Conservation (phyloP, 2,329 filamentous ascomycete genomes). For the Fusarium sp. region DNA sequence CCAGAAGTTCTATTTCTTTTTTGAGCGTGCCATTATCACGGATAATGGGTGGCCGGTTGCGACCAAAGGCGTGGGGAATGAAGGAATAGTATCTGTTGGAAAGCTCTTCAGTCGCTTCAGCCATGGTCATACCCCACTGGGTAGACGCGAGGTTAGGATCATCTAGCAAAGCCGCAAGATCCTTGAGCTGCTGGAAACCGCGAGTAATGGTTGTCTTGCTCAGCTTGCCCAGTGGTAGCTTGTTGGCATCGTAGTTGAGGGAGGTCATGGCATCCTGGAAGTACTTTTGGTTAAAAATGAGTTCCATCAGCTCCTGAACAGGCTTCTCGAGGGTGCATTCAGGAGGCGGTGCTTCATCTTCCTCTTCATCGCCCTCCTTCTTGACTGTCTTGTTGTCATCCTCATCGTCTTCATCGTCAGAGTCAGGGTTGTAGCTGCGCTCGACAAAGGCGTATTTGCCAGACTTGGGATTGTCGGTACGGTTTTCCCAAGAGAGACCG, state of each 20-base stretch:
- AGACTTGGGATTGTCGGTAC: conserved; percentile 69
- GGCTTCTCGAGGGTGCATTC: conserved; percentile 72
- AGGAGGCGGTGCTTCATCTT: conserved; percentile 54
- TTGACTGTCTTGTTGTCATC: conserved; percentile 51
- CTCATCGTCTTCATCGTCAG: conserved; percentile 67
- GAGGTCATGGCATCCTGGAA: conserved; percentile 77
- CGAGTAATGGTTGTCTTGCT: conserved; percentile 82
- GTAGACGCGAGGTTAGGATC: conserved; percentile 63
- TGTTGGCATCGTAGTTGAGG: conserved; percentile 80
- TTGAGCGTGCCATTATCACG: conserved; percentile 71
- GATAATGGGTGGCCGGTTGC: conserved; percentile 80
- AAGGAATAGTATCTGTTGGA: conserved; percentile 86
- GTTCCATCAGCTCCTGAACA: conserved; percentile 78
- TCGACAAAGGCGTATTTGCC: conserved; percentile 87
- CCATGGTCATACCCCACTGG: conserved; percentile 58
- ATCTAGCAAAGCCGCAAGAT: conserved; percentile 77
- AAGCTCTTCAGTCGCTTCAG: conserved; percentile 69
- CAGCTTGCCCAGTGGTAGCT: conserved; percentile 87
- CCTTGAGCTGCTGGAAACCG: conserved; percentile 84
- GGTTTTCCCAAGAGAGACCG: conserved; percentile 68
- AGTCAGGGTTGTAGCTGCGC: conserved; percentile 80
- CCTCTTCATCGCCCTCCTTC: conserved; percentile 56
- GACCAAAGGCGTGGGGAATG: conserved; percentile 87
- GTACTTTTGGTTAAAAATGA: conserved; percentile 86
- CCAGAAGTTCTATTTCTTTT: conserved; percentile 83